phyloP scores from a whole-genome alignment of 106 monocot genomes.

The Allium sativum region DNA sequence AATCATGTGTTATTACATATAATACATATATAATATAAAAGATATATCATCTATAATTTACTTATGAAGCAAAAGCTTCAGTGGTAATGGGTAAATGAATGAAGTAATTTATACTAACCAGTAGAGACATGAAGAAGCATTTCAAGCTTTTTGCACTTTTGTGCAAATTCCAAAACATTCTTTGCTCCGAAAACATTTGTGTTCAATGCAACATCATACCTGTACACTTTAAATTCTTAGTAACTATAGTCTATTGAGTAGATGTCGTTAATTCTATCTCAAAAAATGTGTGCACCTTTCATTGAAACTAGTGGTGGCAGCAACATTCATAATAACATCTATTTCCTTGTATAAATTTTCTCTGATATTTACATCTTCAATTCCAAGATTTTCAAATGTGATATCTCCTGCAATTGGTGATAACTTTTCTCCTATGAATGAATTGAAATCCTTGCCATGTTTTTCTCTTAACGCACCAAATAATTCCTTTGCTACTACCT shows the following conservation, averaged over 20 bases:
- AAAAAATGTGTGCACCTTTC: conserved; percentile 43
- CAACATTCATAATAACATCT: conserved; percentile 51
- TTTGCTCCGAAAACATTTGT: conserved; percentile 41
- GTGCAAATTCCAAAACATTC: conserved; percentile 30
- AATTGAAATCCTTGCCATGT: conserved; percentile 39
- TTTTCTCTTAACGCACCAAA: conserved; percentile 44
- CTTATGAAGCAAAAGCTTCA: no score
- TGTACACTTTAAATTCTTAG: not conserved
- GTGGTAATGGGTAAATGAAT: no score
- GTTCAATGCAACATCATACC: conserved; percentile 38
- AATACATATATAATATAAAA: no score
- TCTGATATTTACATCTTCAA: conserved; percentile 21
- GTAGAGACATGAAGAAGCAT: conserved; percentile 50
- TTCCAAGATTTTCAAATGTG: conserved; percentile 33
- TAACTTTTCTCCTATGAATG: conserved; percentile 38
- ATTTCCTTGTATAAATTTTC: conserved; percentile 29
- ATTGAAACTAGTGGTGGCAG: conserved; percentile 70
- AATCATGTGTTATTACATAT: not conserved
- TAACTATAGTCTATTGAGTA: no score
- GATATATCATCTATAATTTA: no score
- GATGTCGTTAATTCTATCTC: not conserved
- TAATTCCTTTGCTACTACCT: conserved; percentile 55
- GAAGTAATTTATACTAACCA: conserved; percentile 13
- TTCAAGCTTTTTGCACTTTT: conserved; percentile 21
- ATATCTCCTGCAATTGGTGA: conserved; percentile 51